phyloP scores from a whole-genome alignment of 768 basidiomycete genomes.

The Coprinellus aureogranulatus region DNA sequence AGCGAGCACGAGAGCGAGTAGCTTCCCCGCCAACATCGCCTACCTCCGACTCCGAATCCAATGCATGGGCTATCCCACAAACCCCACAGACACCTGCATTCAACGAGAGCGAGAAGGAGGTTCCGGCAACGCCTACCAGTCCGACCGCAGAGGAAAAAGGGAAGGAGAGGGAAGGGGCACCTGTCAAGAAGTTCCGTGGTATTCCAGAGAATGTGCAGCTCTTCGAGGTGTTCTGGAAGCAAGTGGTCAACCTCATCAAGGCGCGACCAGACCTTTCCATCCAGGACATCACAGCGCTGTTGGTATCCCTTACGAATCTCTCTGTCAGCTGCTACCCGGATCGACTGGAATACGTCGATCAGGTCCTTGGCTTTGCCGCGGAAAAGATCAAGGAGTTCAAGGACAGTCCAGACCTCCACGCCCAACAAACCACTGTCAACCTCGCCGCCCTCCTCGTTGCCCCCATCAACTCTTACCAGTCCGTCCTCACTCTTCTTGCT shows the following conservation, averaged over 20 bases:
- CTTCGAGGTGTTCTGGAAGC: constrained; percentile 99
- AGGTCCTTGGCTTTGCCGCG: constrained; percentile 86
- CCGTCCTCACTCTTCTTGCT: constrained; percentile 94
- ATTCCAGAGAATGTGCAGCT: constrained; percentile 92
- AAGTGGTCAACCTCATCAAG: constrained; percentile 98
- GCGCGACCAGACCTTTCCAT: constrained; percentile 96
- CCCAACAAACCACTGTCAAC: constrained; percentile 82
- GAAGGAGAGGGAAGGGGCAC: constrained; percentile 56
- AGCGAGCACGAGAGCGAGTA: constrained; percentile 52
- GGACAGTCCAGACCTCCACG: constrained; percentile 86
- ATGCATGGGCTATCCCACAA: constrained; percentile 43
- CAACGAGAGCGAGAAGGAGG: not conserved
- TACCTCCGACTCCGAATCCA: constrained; percentile 32
- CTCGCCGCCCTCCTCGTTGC: constrained; percentile 90
- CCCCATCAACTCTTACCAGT: constrained; percentile 95
- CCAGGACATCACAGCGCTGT: constrained; percentile 93
- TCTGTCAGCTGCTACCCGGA: constrained; percentile 98
- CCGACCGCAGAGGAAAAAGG: constrained; percentile 33
- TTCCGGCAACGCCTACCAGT: constrained; percentile 21
- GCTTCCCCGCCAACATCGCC: constrained; percentile 35
- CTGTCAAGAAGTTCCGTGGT: constrained; percentile 85
- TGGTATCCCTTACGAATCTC: constrained; percentile 93
- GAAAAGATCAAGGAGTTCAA: constrained; percentile 81
- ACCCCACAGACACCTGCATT: constrained; percentile 34
- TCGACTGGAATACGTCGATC: constrained; percentile 94